Conservation (phyloP, 495 filamentous ascomycete species). For the Penicillium verhagenii region DNA sequence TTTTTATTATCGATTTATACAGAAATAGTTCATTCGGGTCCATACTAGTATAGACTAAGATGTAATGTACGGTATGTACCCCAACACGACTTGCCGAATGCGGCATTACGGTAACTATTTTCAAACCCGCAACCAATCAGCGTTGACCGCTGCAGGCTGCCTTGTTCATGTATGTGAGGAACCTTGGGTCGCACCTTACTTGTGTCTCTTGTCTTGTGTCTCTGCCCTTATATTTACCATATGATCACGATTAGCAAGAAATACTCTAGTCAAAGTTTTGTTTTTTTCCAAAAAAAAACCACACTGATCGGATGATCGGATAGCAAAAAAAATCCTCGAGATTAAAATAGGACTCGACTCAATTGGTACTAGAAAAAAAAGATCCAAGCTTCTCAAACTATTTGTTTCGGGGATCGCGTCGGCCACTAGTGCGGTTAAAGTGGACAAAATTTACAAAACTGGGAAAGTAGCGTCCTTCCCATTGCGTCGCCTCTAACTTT, state of each 20-base stretch:
- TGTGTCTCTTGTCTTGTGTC: no score
- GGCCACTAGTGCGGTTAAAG: constrained; percentile 5
- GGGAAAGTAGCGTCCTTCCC: not conserved
- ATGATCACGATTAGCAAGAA: no score
- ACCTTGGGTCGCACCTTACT: not conserved
- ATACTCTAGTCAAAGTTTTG: no score
- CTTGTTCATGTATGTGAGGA: not conserved
- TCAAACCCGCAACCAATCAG: constrained; percentile 19
- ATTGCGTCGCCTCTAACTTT: not conserved
- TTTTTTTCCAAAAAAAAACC: no score
- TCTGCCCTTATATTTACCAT: no score
- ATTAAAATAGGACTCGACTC: no score
- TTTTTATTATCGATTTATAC: not conserved
- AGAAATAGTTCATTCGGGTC: no score
- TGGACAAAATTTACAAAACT: constrained; percentile 1
- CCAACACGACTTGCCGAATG: constrained; percentile 15
- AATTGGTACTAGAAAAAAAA: no score
- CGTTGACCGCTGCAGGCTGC: not conserved
- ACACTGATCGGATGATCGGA: no score
- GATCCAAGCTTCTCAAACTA: constrained; percentile 11
- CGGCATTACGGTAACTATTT: constrained; percentile 14
- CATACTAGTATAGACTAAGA: no score
- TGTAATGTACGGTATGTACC: constrained; percentile 6
- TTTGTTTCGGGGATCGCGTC: constrained; percentile 6
- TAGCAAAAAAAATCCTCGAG: not conserved